These are phyloP conservation scores for Aspergillus hortae DNA, from an alignment of 2,329 filamentous ascomycete species.

Conservation along the genomic window DNA sequence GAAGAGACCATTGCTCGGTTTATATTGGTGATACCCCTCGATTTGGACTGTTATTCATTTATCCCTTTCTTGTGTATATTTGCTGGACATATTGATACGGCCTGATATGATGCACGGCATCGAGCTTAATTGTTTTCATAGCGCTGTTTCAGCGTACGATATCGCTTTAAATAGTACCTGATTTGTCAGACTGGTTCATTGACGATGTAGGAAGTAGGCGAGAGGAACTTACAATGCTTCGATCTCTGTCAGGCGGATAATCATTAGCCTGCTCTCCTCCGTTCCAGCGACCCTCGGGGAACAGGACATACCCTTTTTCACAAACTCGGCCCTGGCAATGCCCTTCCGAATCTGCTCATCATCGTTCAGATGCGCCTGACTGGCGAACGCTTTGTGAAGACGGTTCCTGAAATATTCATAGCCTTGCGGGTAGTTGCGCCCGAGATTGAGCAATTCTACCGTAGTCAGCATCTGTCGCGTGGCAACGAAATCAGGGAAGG, in stretches of 20 bases:
- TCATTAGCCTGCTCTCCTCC: neutral
- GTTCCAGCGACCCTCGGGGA: neutral
- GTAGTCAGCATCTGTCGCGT: neutral
- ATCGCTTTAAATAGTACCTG: constrained; percentile 90
- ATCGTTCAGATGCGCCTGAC: constrained; percentile 66
- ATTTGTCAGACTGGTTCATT: constrained; percentile 20
- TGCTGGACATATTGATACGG: constrained; percentile 11
- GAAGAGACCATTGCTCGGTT: constrained; percentile 27
- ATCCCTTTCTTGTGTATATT: constrained; percentile 20
- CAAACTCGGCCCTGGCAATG: constrained; percentile 76
- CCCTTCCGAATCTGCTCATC: constrained; percentile 71
- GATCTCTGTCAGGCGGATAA: constrained; percentile 61
- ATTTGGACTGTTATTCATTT: constrained; percentile 11
- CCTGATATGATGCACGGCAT: constrained; percentile 9
- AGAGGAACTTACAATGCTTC: constrained; percentile 68
- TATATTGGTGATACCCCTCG: constrained; percentile 38
- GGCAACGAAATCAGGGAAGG: neutral
- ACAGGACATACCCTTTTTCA: constrained; percentile 70
- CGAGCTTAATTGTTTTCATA: constrained; percentile 54
- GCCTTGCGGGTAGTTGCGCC: constrained; percentile 81
- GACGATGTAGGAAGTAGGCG: constrained; percentile 6
- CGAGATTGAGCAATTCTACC: constrained; percentile 77
- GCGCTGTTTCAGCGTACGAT: constrained; percentile 76
- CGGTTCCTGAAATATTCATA: constrained; percentile 77
- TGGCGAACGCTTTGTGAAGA: constrained; percentile 79